phyloP scores from a whole-genome alignment of 140 eudicot genomes.

The Senecio squalidus region DNA sequence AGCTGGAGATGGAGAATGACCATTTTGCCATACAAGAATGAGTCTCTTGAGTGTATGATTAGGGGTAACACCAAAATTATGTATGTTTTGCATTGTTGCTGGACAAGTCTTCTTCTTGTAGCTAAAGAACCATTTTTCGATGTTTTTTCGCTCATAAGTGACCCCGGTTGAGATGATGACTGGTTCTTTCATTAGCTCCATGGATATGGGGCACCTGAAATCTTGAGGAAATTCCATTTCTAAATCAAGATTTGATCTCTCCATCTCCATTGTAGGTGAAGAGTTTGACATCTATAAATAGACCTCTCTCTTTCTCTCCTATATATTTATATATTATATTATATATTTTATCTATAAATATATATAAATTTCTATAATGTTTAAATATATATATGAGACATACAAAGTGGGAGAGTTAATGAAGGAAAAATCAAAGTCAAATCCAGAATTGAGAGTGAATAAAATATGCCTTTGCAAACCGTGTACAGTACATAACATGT shows the following conservation, averaged over 20 bases:
- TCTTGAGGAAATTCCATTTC: conserved; percentile 63
- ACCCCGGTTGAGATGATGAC: conserved; percentile 87
- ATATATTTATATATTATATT: background rate
- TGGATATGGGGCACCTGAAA: conserved; percentile 83
- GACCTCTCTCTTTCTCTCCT: background rate
- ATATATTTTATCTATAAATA: no score
- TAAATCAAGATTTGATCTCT: conserved; percentile 28
- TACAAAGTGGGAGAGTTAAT: conserved; percentile 19
- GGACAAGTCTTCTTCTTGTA: conserved; percentile 78
- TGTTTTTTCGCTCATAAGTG: conserved; percentile 61
- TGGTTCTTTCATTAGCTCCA: conserved; percentile 89
- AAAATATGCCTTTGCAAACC: conserved; percentile 26
- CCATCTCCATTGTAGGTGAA: conserved; percentile 37
- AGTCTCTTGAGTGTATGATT: conserved; percentile 77
- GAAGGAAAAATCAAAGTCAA: conserved; percentile 39
- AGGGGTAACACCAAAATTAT: conserved; percentile 51
- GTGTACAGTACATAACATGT: conserved; percentile 28
- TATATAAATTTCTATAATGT: background rate
- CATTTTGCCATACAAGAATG: conserved; percentile 48
- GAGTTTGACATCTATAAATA: conserved; percentile 20
- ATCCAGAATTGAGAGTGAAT: conserved; percentile 22
- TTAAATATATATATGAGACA: background rate
- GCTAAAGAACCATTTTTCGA: conserved; percentile 60
- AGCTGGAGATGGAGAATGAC: conserved; percentile 22
- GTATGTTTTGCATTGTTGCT: conserved; percentile 63